A percentile compares a stretch with the other conserved stretches of the same genome.
Conservation (phyloP, 2,329 filamentous ascomycete species). For the Shiraia sp. region DNA sequence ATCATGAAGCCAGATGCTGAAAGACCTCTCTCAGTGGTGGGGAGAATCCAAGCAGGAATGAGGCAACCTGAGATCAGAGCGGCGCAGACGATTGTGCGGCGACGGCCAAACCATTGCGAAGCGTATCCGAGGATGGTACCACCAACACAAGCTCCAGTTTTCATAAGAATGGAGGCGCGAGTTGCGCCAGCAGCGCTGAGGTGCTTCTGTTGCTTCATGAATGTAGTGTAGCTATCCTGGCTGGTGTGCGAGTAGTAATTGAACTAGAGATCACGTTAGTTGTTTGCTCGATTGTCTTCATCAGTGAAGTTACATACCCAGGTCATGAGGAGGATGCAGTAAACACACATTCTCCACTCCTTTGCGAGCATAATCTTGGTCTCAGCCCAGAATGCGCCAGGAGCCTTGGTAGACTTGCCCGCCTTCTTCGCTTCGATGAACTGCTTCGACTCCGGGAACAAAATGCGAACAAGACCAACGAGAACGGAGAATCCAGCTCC, state of each 20-base stretch:
- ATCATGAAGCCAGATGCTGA: slow-evolving; percentile 70
- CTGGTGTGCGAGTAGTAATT: slow-evolving; percentile 72
- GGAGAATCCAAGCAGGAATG: slow-evolving; percentile 73
- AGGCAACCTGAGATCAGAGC: slow-evolving; percentile 63
- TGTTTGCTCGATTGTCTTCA: background rate
- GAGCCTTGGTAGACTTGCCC: slow-evolving; percentile 50
- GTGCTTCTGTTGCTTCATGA: slow-evolving; percentile 74
- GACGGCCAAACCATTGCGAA: slow-evolving; percentile 75
- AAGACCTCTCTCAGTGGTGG: slow-evolving; percentile 61
- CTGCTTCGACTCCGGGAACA: slow-evolving; percentile 75
- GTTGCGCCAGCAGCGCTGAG: slow-evolving; percentile 66
- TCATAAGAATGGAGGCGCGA: slow-evolving; percentile 81
- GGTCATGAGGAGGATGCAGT: slow-evolving; percentile 78
- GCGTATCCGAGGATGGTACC: slow-evolving; percentile 74
- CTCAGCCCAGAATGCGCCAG: slow-evolving; percentile 67
- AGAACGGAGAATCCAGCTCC: slow-evolving; percentile 68
- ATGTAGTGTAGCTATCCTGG: slow-evolving; percentile 81
- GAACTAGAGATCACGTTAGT: slow-evolving; percentile 49
- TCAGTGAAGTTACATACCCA: slow-evolving; percentile 49
- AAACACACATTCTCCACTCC: slow-evolving; percentile 78
- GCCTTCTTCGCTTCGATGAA: slow-evolving; percentile 71
- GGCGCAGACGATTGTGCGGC: slow-evolving; percentile 66
- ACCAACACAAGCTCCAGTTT: slow-evolving; percentile 74
- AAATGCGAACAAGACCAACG: slow-evolving; percentile 68
- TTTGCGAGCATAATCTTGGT: slow-evolving; percentile 67